These are phyloP conservation scores for Stropharia rugosoannulata DNA, from an alignment of 768 basidiomycete genomes.

Conservation along the genomic window DNA sequence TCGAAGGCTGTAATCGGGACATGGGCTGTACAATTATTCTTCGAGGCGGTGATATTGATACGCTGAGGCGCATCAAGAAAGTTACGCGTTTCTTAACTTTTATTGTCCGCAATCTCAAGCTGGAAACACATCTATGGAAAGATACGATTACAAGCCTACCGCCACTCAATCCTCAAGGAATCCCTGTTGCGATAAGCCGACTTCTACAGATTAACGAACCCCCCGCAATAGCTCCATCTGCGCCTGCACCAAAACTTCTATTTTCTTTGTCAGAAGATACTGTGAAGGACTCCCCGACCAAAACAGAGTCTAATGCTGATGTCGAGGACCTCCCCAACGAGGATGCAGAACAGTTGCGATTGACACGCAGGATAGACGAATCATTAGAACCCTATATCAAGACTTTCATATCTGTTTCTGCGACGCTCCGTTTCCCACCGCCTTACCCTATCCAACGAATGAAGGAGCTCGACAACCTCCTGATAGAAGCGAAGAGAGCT, in stretches of 20 bases:
- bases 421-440: constrained; percentile 88
- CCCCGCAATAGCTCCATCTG: constrained; percentile 17
- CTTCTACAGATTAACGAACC: constrained; percentile 24
- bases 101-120: constrained; percentile 89
- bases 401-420: constrained; percentile 92
- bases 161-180: constrained; percentile 62
- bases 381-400: constrained; percentile 81
- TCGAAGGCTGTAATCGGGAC: constrained; percentile 91
- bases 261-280: constrained; percentile 6
- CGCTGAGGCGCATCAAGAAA: constrained; percentile 83
- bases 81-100: constrained; percentile 91
- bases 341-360: constrained; percentile 65
- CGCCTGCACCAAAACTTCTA: constrained; percentile 15
- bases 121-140: constrained; percentile 94
- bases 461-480: constrained; percentile 82
- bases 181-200: constrained; percentile 42
- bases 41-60: constrained; percentile 82
- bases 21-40: constrained; percentile 94
- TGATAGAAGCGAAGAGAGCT: constrained; percentile 64
- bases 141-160: constrained; percentile 81
- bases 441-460: constrained; percentile 86
- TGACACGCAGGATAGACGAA: constrained; percentile 77
- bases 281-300: constrained; percentile 3
- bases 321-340: constrained; percentile 60
- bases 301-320: constrained; percentile 1